Conservation (phyloP, 768 basidiomycete genomes). For the Gyrodon lividus region DNA sequence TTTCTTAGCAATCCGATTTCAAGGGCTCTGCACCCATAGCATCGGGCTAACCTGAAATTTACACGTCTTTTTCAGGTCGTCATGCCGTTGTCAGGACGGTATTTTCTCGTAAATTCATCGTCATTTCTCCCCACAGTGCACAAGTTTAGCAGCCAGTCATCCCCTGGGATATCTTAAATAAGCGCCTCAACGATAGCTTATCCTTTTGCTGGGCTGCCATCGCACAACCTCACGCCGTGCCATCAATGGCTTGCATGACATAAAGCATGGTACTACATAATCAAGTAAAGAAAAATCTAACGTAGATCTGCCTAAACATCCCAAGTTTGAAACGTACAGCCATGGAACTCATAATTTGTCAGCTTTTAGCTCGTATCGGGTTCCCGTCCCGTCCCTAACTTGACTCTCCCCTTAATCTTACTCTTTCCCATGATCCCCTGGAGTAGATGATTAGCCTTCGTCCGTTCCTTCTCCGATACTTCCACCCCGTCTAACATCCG, state of each 20-base stretch:
- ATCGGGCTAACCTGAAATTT: neutral
- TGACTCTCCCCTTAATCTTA: slow-evolving; percentile 32
- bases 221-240: too few species aligned
- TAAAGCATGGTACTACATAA: neutral
- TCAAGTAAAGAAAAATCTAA: neutral
- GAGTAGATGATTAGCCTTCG: slow-evolving; percentile 74
- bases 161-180: neutral
- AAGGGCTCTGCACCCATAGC: neutral
- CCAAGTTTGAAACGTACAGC: slow-evolving; percentile 2
- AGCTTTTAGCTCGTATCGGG: slow-evolving; percentile 14
- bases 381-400: slow-evolving; percentile 14
- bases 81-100: neutral
- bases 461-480: slow-evolving; percentile 79
- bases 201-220: too few species aligned
- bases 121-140: slow-evolving; percentile 10
- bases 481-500: slow-evolving; percentile 83
- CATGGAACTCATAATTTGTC: slow-evolving; percentile 34
- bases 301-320: neutral
- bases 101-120: slow-evolving; percentile 22
- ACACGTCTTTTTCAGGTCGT: neutral
- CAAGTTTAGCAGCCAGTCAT: neutral
- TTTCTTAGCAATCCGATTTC: neutral
- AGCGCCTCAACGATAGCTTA: too few species aligned
- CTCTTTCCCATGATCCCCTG: slow-evolving; percentile 49
- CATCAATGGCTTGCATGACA: too few species aligned